Conservation (phyloP, 352 stramenopile genomes). For the Pythium scleroteichum region DNA sequence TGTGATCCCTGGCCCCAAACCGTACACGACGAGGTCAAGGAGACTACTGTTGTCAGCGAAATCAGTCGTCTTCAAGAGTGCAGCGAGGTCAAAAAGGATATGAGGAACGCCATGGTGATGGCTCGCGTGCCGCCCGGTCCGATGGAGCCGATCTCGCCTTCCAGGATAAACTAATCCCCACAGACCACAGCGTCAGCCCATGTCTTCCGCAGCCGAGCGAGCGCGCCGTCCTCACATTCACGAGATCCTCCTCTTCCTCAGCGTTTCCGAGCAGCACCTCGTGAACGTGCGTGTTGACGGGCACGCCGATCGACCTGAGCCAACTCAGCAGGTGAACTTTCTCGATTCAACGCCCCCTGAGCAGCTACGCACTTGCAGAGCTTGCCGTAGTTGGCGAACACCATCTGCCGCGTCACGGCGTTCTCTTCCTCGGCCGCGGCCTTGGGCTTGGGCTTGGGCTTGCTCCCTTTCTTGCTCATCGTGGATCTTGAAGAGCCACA, state of each 20-base stretch:
- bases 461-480: slow-evolving; percentile 64
- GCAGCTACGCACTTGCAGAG: slow-evolving; percentile 56
- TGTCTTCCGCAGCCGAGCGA: too few relatives aligned
- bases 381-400: slow-evolving; percentile 71
- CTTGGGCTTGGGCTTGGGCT: slow-evolving; percentile 52
- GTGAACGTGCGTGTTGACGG: slow-evolving; percentile 63
- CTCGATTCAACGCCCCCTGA: background rate
- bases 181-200: too few relatives aligned
- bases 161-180: slow-evolving; percentile 65
- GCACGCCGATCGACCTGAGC: slow-evolving; percentile 66
- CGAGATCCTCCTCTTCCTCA: slow-evolving; percentile 68
- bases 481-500: slow-evolving; percentile 27
- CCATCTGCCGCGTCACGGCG: slow-evolving; percentile 59
- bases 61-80: background rate
- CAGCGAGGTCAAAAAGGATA: slow-evolving; percentile 53
- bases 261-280: slow-evolving; percentile 59
- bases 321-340: background rate
- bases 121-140: slow-evolving; percentile 66
- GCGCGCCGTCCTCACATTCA: slow-evolving; percentile 59
- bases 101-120: slow-evolving; percentile 72
- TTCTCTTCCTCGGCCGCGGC: slow-evolving; percentile 62
- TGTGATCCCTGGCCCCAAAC: slow-evolving; percentile 58
- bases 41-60: too few relatives aligned
- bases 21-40: slow-evolving; percentile 57
- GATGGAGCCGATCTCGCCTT: slow-evolving; percentile 62